Base-by-base conservation (phyloP, 768 basidiomycete species). In the Agaricus blazei region DNA sequence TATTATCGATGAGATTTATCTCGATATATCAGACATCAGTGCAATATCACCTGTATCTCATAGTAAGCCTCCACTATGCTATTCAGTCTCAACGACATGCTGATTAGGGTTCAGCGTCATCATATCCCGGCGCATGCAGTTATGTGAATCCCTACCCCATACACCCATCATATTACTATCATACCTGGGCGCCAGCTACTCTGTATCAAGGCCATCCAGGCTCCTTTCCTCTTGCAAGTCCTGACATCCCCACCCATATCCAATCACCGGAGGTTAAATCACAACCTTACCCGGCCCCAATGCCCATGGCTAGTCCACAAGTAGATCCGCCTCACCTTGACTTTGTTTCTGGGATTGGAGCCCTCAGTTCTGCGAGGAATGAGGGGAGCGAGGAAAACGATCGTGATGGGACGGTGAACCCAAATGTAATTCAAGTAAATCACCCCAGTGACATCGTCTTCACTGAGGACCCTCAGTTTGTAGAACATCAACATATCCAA, bases 381-480 rank as follows among this genome's bases (percentile, higher is more conserved):
- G 40, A 44, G 5, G 40, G 44, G 15, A n/a, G 48, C 36, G 24
- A 27, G 14, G 15, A 12, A 12, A 27, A 38, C 2, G 2, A 51
- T 48, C 19, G 26, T 11, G 19, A 28, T 37, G 29, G 45, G 38
- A 51, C 37, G 36, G 37, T 38, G 31, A 43, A 44, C 38, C 47
- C 48, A 43, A 48, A 52, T 58, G 57, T 56, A 57, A 58, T 53
- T 31, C 47, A 46, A 23, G 38, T 55, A 47, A 54, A 49, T 57
- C 46, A 56, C 42, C 51, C 51, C 8, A 68, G 70, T 54, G 73
- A 75, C 45, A 43, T 60, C 37, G 66, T 71, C 56, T 60, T 67
- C 46, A 72, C 74, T 54, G 72, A 74, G 51, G 72, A 75, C 64
- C 75, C 74, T 37, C 67, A 69, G 57, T 76, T 71, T 56, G 59